Evolutionary conservation across 352 stramenopile species (phyloP), one percentile per base, ranked within the genome.

Genomic region (Phytopythium chamaehyphon): DNA sequence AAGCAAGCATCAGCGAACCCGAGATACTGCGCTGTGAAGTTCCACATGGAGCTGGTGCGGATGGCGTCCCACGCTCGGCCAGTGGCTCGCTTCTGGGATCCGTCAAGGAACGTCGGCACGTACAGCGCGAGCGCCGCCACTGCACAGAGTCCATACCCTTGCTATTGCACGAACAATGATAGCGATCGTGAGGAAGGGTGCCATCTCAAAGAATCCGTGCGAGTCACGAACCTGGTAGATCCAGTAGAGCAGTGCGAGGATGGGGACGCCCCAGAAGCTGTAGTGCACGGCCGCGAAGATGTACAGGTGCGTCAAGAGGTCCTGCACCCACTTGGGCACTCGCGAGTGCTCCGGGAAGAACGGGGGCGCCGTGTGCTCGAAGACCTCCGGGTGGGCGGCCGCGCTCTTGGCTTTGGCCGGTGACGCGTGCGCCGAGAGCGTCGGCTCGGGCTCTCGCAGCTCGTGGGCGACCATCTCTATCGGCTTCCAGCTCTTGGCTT

Each of bases 201-300:
- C n/a, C n/a, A n/a, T n/a, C n/a, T n/a, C n/a, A n/a, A n/a, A n/a
- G n/a, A n/a, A n/a, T n/a, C n/a, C n/a, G n/a, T n/a, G n/a, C n/a
- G n/a, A n/a, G n/a, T n/a, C n/a, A 22, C 14, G 35, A 50, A 71
- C 59, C 47, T 64, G 62, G 54, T 81, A 70, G 14, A 76, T 46
- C 22, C 55, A 35, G 59, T 70, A 79, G 43, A 76, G 62, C 6
- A 77, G 44, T 14, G 44, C 40, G 35, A 76, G 36, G 46, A 73
- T 59, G 9, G 60, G 62, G 16, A 69, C 21, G 0, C 47, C 42
- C 66, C 68, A 83, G 19, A 76, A 49, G 33, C 73, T 75, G 55
- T 83, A 83, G 60, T 83, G 73, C 40, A 75, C 61, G 21, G 58
- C 62, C 16, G 73, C 52, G 47, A 78, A 76, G 39, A 58, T 55